These are phyloP conservation scores for Osmanthus fragrans DNA, from an alignment of 257 asterid genomes.

Conservation along the genomic window DNA sequence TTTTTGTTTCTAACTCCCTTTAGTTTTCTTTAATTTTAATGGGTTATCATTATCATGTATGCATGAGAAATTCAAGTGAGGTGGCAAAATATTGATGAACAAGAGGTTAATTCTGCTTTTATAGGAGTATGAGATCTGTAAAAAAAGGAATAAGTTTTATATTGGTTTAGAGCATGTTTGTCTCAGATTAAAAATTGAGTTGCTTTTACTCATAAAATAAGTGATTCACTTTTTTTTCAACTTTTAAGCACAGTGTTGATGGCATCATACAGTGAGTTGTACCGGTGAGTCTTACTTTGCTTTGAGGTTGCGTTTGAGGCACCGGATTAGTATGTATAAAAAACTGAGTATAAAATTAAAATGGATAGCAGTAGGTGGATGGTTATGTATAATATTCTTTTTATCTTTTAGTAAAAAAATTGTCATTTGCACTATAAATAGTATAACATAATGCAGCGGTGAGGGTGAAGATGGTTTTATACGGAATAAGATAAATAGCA, in stretches of 20 bases:
- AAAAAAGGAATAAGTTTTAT: background rate
- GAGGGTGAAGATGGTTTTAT: too few species aligned
- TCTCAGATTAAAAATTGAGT: background rate
- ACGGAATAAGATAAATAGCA: too few species aligned
- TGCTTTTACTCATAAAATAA: background rate
- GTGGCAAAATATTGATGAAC: background rate
- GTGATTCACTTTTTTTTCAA: background rate
- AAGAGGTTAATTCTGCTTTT: background rate
- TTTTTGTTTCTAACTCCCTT: background rate
- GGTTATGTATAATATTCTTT: too few species aligned
- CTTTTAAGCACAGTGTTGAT: background rate
- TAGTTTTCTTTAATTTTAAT: background rate
- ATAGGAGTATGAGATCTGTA: conserved; percentile 5
- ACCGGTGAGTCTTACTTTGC: background rate
- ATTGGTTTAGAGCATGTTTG: conserved; percentile 1
- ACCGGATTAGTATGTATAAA: too few species aligned
- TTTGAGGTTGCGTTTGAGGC: too few species aligned
- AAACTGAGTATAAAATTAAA: too few species aligned
- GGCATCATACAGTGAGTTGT: background rate
- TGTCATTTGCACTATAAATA: too few species aligned
- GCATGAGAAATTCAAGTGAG: background rate
- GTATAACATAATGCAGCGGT: too few species aligned
- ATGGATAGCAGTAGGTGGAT: too few species aligned
- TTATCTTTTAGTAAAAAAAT: too few species aligned
- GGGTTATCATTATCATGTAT: background rate